Evolutionary conservation across 1,284 basidiomycete species (phyloP), one percentile per base, ranked within the genome.

Genomic region (Apiotrichum veenhuisii): DNA sequence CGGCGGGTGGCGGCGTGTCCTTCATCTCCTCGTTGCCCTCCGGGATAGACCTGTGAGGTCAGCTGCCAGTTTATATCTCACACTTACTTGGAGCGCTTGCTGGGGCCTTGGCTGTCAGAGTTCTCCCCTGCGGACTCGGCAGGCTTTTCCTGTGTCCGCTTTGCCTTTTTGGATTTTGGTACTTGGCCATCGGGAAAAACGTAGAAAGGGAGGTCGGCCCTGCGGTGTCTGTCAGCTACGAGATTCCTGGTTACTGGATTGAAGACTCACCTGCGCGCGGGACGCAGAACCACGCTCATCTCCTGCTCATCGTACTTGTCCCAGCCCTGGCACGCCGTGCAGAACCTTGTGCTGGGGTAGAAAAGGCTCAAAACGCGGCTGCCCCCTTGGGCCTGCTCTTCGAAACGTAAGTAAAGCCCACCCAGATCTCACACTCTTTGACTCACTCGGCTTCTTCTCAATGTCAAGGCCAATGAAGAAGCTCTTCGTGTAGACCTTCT

Each of bases 401-500:
- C 58, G 58, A 57, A 5, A 22, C 2, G 56, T 71, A 57, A 67
- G 62, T 55, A 36, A 4, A 22, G 5, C 11, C 7, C 17, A 18
- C 14, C 18, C 4, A 22, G 33, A 2, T n/a, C 20, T 11, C 2
- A 20, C 12, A 11, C 5, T 11, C 66, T 84, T 80, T 4, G 14
- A 71, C 84, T 80, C 78, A 94, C 92, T 82, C 78, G 86, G 87
- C 80, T 89, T 94, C 58, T 91, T 89, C 76, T 94, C 90, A 62
- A 98, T 89, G 52, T 87, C 85, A 51, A 99, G 83, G 8, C 96
- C 96, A 64, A 99, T 94, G 75, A 95, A 98, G 78, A 98, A 98
- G 4, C 89, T 93, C 41, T 94, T 94, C 3, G 93, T 91, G 75
- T 90, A 86, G 17, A 98, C 90, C 36, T 85, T 83, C 45, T 87